A percentile compares a stretch with the other conserved stretches of the same genome.
Evolutionary conservation across 805 yeast genomes (phyloP).

Genomic region (Candida tallmaniae): DNA sequence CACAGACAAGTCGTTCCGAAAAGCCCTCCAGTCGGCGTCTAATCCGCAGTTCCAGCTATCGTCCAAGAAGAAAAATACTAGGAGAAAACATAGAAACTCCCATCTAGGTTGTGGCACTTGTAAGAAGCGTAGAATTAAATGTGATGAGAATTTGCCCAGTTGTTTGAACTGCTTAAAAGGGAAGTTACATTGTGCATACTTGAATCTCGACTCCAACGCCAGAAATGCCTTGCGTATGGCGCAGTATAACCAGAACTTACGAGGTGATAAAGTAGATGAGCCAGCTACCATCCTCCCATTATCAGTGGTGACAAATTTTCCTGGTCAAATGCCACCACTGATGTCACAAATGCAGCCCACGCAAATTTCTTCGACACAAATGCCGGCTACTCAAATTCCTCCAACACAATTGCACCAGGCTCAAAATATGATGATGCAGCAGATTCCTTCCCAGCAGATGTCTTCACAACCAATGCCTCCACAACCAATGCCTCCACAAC

Average conservation of each 20-base stretch:
- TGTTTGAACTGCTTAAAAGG: conserved; percentile 46
- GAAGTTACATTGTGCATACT: conserved; percentile 42
- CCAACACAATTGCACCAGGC: not conserved
- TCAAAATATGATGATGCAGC: too few relatives aligned
- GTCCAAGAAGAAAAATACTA: conserved; percentile 35
- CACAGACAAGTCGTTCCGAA: conserved; percentile 11
- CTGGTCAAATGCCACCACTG: not conserved
- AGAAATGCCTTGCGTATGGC: conserved; percentile 47
- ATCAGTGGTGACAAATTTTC: not conserved
- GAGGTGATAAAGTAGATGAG: conserved; percentile 20
- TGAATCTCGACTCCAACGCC: conserved; percentile 45
- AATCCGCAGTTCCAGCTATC: conserved; percentile 13
- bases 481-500: not conserved
- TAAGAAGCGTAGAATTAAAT: conserved; percentile 47
- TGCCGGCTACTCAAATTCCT: not conserved
- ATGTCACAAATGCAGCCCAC: too few relatives aligned
- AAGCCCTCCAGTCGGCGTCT: conserved; percentile 11
- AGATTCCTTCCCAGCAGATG: not conserved
- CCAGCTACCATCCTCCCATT: not conserved
- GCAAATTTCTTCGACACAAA: not conserved
- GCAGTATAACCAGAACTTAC: conserved; percentile 38
- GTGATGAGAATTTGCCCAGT: conserved; percentile 47
- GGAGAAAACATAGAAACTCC: conserved; percentile 63
- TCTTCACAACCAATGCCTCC: not conserved
- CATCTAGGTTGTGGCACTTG: conserved; percentile 72